Evolutionary conservation across 805 yeast genomes (phyloP), one percentile per base, ranked within the genome.

Genomic region (Schwanniomyces vanrijiae): DNA sequence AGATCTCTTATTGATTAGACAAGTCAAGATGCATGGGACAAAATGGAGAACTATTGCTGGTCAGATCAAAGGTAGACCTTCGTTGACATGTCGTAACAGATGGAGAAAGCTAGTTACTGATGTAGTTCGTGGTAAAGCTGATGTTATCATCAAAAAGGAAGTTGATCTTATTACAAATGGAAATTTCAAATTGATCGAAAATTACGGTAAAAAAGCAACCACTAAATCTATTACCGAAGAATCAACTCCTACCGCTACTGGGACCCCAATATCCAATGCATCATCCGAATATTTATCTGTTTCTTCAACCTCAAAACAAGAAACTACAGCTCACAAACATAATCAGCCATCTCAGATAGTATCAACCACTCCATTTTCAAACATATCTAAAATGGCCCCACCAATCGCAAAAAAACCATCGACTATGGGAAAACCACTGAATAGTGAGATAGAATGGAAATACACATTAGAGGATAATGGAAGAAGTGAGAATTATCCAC

Each of bases 21-120:
- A 82, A 55, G 91, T 90, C 19, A 82, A 83, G 56, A 62, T 65
- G 33, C 80, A 82, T 60, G 97, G 97, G 26, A 88, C 97, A 0
- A 85, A 87, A 60, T 91, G 98, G 98, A 78, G 94, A 56, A 81
- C 86, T 1, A 86, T 91, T 1, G 82, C 95, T 1, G 59, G 68
- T 37, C 84, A 81, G 41, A 80, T 91, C 75, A 76, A 79, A 35
- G 86, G 91, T 39, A 71, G 98, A 46, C 96, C 97, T 4, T 84
- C 94, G 51, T 76, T 91, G 47, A 89, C 96, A 0, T 90, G 97
- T 63, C 74, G 98, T 51, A 91, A 91, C 66, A 76, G 97, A 51
- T 91, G 97, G 97, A 78, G 97, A 55, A 90, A 88, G 59, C 79
- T 89, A 28, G 85, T 86, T 48, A 86, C 91, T 1, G 83, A 82